Percentiles rank a stretch among this genome's conserved stretches.
phyloP scores from a whole-genome alignment of 495 filamentous ascomycete species.

The Penicillium verhagenii region DNA sequence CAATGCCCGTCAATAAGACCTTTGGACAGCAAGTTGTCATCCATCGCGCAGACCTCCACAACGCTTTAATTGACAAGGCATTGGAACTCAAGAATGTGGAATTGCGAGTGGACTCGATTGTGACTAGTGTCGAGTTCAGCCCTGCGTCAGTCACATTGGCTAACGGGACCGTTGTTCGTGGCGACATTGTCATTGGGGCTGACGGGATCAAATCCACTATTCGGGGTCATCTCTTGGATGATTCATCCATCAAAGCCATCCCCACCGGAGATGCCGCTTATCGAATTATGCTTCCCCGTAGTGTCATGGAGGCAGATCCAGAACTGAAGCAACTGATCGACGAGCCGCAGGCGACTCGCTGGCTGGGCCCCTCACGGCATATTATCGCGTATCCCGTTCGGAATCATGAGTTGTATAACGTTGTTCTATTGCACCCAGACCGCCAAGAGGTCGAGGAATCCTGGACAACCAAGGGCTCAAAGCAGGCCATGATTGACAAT shows the following conservation, averaged over 20 bases:
- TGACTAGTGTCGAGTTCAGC: constrained; percentile 31
- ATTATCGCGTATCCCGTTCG: constrained; percentile 46
- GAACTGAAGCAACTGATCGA: constrained; percentile 34
- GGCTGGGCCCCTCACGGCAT: constrained; percentile 45
- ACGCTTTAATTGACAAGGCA: constrained; percentile 38
- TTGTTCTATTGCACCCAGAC: constrained; percentile 45
- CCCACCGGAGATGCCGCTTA: constrained; percentile 48
- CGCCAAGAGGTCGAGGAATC: constrained; percentile 37
- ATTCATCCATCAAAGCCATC: constrained; percentile 27
- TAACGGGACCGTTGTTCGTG: constrained; percentile 32
- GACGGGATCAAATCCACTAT: constrained; percentile 49
- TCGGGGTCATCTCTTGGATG: constrained; percentile 30
- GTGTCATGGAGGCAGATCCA: constrained; percentile 37
- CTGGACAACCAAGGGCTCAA: constrained; percentile 44
- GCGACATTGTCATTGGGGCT: constrained; percentile 46
- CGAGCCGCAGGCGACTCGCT: constrained; percentile 40
- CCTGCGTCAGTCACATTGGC: constrained; percentile 34
- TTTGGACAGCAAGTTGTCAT: constrained; percentile 44
- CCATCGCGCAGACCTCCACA: constrained; percentile 47
- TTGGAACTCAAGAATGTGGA: constrained; percentile 36
- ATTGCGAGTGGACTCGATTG: constrained; percentile 33
- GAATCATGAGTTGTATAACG: constrained; percentile 43
- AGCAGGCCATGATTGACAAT: constrained; percentile 41
- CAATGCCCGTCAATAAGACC: constrained; percentile 41
- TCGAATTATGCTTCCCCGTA: constrained; percentile 39